phyloP scores from a whole-genome alignment of 2,329 filamentous ascomycete species.

The Botrytis hyacinthi region DNA sequence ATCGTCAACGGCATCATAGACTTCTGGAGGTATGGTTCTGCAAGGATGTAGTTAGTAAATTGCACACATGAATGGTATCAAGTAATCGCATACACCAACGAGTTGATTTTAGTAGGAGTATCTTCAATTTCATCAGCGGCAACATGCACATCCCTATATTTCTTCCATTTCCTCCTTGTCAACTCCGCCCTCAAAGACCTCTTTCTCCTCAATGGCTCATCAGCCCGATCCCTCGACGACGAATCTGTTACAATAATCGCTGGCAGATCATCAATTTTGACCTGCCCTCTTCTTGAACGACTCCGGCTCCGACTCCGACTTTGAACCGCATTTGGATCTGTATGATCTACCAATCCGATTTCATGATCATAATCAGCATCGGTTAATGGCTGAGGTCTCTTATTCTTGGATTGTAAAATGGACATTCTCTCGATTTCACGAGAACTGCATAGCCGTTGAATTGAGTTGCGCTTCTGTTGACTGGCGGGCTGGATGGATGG shows the following conservation, averaged over 20 bases:
- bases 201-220: slow-evolving; percentile 31
- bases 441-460: slow-evolving; percentile 17
- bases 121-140: slow-evolving; percentile 23
- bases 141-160: slow-evolving; percentile 41
- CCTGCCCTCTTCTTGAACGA: slow-evolving; percentile 22
- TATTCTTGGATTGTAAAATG: slow-evolving; percentile 17
- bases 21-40: slow-evolving; percentile 16
- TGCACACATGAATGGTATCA: background rate
- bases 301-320: slow-evolving; percentile 24
- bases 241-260: slow-evolving; percentile 27
- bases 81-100: slow-evolving; percentile 8
- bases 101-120: slow-evolving; percentile 2
- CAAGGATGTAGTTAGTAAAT: background rate
- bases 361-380: slow-evolving; percentile 68
- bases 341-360: slow-evolving; percentile 63
- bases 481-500: background rate
- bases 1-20: background rate
- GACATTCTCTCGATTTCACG: slow-evolving; percentile 19
- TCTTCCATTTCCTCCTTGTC: slow-evolving; percentile 33
- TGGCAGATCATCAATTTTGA: background rate
- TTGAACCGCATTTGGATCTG: slow-evolving; percentile 22
- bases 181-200: slow-evolving; percentile 32
- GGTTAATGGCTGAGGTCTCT: slow-evolving; percentile 50
- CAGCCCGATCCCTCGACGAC: slow-evolving; percentile 30
- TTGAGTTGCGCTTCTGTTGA: background rate